Evolutionary conservation across 352 stramenopile species (phyloP), one percentile per base, ranked within the genome.

Genomic region (Aphanomyces invadans): DNA sequence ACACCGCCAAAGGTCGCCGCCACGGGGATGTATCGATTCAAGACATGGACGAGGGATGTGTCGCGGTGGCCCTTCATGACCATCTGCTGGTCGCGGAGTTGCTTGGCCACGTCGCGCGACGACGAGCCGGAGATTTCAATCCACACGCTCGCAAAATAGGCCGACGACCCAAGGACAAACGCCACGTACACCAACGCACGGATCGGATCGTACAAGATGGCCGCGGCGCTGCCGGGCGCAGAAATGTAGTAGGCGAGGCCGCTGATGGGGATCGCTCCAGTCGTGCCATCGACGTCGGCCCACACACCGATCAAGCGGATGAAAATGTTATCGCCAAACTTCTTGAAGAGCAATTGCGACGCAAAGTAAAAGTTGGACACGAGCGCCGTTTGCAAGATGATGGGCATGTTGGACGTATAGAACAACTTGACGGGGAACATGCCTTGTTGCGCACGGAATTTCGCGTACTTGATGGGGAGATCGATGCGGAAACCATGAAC

Each of bases 341-440:
- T 97, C 78, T 98, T 98, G 90, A 98, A 99, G n/a, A 99, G 81
- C 25, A 99, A 80, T 84, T 99, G 97, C 72, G 90, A 98, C 70
- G 99, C 94, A 81, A 99, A 99, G 89, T 99, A 99, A 49, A 99
- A 76, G 86, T 99, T 99, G 70, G 90, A 98, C 48, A 99, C 95
- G 55, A 99, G 85, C n/a, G 96, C 96, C 15, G 97, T 98, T 80
- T 99, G 96, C 39, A 99, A 79, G 69, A 99, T 99, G 78, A 99
- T 99, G 61, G 97, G 97, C 95, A 99, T 99, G 91, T 99, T 99
- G 68, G 93, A 98, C 54, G 97, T 99, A 90, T 99, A 99, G 77
- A 99, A 99, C 3, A 99, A 86, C 87, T 99, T 99, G 91, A 99
- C 99, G 68, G 97, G 97, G 89, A 99, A 99, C 69, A 92, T 98